These are phyloP conservation scores for Plantago ovata DNA, from an alignment of 257 asterid species.

Conservation along the genomic window DNA sequence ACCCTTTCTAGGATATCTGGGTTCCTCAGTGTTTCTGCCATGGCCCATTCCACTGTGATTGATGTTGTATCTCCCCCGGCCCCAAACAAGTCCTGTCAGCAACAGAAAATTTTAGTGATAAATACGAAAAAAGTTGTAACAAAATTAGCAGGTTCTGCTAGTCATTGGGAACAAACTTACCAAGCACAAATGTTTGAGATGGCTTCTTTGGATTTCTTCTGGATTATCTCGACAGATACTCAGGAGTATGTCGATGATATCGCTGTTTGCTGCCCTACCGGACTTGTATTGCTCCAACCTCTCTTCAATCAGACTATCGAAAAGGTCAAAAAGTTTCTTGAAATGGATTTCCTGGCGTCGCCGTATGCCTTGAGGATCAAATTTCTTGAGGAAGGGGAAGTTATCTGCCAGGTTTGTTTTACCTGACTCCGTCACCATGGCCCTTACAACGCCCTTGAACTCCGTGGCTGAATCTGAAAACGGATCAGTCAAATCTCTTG, in stretches of 20 bases:
- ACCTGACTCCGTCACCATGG: conserved; percentile 46
- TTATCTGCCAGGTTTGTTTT: conserved; percentile 57
- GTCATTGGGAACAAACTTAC: conserved; percentile 20
- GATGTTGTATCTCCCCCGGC: conserved; percentile 67
- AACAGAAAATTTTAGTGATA: background rate
- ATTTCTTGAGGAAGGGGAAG: conserved; percentile 32
- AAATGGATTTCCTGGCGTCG: conserved; percentile 32
- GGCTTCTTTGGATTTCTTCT: conserved; percentile 50
- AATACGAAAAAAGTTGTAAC: background rate
- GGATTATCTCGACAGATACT: conserved; percentile 34
- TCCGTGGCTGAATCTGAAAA: conserved; percentile 39
- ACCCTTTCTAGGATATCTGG: conserved; percentile 47
- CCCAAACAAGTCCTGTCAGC: conserved; percentile 48
- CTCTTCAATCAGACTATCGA: conserved; percentile 39
- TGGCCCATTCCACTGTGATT: conserved; percentile 72
- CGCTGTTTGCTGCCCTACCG: conserved; percentile 14
- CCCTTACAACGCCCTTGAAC: too few species aligned
- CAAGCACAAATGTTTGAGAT: conserved; percentile 61
- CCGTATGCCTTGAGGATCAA: conserved; percentile 60
- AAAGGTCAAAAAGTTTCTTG: conserved; percentile 26
- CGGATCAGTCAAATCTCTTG: conserved; percentile 47
- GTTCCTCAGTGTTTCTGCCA: conserved; percentile 57
- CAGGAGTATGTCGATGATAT: conserved; percentile 44
- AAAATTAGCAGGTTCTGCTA: too few species aligned
- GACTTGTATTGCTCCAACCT: conserved; percentile 26